These are phyloP conservation scores for Xylariaceae sp. DNA, from an alignment of 2,329 filamentous ascomycete genomes.

Conservation along the genomic window DNA sequence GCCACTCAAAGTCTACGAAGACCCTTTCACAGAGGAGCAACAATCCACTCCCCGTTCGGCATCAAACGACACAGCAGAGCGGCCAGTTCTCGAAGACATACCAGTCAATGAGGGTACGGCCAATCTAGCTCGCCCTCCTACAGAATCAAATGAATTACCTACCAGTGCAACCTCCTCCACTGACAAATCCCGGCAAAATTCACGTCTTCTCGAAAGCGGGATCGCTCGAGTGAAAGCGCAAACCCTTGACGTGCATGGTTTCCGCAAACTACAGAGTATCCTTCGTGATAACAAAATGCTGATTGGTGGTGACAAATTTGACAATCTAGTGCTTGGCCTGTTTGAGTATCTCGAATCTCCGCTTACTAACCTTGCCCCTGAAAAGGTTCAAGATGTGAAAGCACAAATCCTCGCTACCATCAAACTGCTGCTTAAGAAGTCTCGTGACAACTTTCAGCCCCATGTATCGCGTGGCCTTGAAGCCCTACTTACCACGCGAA, in stretches of 20 bases:
- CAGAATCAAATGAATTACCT: constrained; percentile 20
- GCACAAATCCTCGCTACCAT: constrained; percentile 75
- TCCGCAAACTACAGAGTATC: constrained; percentile 76
- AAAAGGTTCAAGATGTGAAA: constrained; percentile 73
- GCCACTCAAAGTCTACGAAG: constrained; percentile 62
- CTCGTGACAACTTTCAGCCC: constrained; percentile 66
- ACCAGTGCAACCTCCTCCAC: constrained; percentile 41
- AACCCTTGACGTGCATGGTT: constrained; percentile 78
- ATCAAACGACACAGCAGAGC: constrained; percentile 39
- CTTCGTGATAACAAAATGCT: constrained; percentile 67
- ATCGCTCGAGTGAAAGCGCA: constrained; percentile 72
- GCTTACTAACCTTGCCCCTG: constrained; percentile 54
- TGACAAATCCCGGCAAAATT: constrained; percentile 60
- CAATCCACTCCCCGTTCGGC: constrained; percentile 50
- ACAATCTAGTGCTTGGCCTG: constrained; percentile 66
- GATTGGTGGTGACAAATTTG: constrained; percentile 69
- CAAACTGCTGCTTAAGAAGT: constrained; percentile 70
- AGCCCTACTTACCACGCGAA: constrained; percentile 66
- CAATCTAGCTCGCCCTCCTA: constrained; percentile 32
- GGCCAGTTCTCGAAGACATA: constrained; percentile 61
- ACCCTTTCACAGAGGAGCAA: constrained; percentile 58
- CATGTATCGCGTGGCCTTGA: constrained; percentile 71
- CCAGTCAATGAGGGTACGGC: constrained; percentile 60
- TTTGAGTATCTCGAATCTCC: constrained; percentile 73
- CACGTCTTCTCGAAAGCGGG: constrained; percentile 70